Base-by-base conservation (phyloP, 176 grass and related monocot species). In the sorghum (Sorghum bicolor) region DNA sequence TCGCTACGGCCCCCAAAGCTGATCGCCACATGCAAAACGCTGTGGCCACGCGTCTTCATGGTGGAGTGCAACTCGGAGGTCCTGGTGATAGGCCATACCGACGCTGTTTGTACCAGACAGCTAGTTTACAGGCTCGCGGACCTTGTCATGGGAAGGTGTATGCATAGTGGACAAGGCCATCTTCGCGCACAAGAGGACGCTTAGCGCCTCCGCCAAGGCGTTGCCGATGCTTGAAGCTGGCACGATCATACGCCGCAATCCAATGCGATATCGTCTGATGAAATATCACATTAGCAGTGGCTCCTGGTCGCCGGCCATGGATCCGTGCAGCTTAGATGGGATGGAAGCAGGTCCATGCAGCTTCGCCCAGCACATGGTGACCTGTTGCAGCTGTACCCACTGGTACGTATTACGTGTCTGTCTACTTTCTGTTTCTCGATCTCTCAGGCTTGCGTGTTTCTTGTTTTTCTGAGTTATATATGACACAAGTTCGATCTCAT, bases 21-120 rank as follows among this genome's bases (percentile, higher is more conserved):
- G 31, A 34, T 67, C 7, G 30, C 64, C 29, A 37, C 32, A 11
- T 38, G 19, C 19, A 6, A 19, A 11, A 68, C 36, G 0, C 10
- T 40, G 0, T 20, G 10, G 11, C 0, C 0, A 24, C 3, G 0
- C n/a, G 2, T 67, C 16, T 22, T 1, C 0, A 22, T 68, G 4
- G 65, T 37, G 4, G 65, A 68, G 65, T 68, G 65, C 17, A 10
- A 37, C 65, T 37, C 32, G 1, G 65, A 68, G 65, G 33, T 68
- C 65, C 33, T 68, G 1, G 65, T 37, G 47, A 50, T 50, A 50
- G 47, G 47, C 16, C 5, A 50, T 19, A 50, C 16, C 47, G 32
- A 37, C 37, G 11, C 17, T 19, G 0, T 50, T 19, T 50, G 47
- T 22, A 10, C 65, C 32, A n/a, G 38, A 5, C 9, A 37, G 2